Evolutionary conservation across 1,139 yeast species (phyloP).

Genomic region (Hansenula sp.): DNA sequence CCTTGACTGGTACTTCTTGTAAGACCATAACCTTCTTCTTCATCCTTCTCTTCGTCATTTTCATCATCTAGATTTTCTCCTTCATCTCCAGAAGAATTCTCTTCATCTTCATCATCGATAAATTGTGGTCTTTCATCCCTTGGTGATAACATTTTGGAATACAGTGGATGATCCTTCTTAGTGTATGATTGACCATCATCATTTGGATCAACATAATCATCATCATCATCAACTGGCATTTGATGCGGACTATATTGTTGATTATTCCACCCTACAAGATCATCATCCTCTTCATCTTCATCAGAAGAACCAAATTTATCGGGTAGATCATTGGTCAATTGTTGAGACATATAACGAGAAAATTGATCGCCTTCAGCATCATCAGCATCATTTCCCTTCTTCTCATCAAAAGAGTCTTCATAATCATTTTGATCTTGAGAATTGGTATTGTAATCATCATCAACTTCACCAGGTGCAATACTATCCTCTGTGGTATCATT

Average conservation of each 20-base stretch:
- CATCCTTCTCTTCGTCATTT: conserved; percentile 20
- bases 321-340: conserved; percentile 59
- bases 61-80: too few relatives aligned
- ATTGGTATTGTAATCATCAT: conserved; percentile 20
- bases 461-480: conserved; percentile 36
- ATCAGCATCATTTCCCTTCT: conserved; percentile 12
- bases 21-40: conserved; percentile 28
- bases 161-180: conserved; percentile 55
- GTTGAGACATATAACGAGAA: conserved; percentile 81
- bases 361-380: conserved; percentile 46
- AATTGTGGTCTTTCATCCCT: conserved; percentile 21
- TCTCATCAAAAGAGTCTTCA: conserved; percentile 10
- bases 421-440: conserved; percentile 10
- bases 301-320: conserved; percentile 51
- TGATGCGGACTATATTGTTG: conserved; percentile 13
- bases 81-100: conserved; percentile 18
- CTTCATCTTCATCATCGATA: conserved; percentile 15
- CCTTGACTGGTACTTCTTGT: conserved; percentile 39
- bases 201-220: conserved; percentile 73
- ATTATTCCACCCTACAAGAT: conserved; percentile 19
- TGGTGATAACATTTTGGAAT: conserved; percentile 28
- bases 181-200: conserved; percentile 78
- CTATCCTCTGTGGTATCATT: conserved; percentile 39
- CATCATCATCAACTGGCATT: conserved; percentile 36
- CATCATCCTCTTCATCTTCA: conserved; percentile 50